A percentile compares a stretch with the other conserved stretches of the same genome.
These are phyloP conservation scores for Emericellopsis atlantica DNA, from an alignment of 2,329 filamentous ascomycete genomes.

Conservation along the genomic window DNA sequence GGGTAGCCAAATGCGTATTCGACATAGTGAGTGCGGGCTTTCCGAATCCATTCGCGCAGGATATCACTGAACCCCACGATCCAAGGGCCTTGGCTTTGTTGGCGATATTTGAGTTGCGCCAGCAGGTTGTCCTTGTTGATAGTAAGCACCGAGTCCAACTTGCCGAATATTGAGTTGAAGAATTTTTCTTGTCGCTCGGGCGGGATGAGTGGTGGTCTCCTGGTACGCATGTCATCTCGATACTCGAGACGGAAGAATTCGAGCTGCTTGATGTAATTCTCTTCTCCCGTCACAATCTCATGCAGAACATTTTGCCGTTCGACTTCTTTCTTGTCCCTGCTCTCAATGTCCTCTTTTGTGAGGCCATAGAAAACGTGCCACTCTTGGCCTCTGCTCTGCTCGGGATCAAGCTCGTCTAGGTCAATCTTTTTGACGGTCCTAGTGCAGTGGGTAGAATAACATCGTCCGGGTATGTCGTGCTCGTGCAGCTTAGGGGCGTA, in stretches of 20 bases:
- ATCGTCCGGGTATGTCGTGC: constrained; percentile 56
- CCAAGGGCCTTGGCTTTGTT: constrained; percentile 94
- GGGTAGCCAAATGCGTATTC: constrained; percentile 87
- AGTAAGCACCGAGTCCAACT: constrained; percentile 74
- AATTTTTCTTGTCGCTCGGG: constrained; percentile 71
- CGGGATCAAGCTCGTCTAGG: constrained; percentile 58
- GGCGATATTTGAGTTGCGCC: constrained; percentile 89
- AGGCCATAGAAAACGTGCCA: constrained; percentile 87
- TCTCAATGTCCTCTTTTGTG: constrained; percentile 61
- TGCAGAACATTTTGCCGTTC: constrained; percentile 90
- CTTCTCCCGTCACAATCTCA: constrained; percentile 89
- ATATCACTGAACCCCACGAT: constrained; percentile 91
- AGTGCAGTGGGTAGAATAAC: constrained; percentile 90
- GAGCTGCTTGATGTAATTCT: constrained; percentile 79
- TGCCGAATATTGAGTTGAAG: constrained; percentile 76
- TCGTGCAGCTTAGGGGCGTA: constrained; percentile 80
- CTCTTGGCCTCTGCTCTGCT: constrained; percentile 58
- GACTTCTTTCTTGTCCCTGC: constrained; percentile 71
- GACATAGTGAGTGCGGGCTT: constrained; percentile 78
- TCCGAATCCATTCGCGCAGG: constrained; percentile 96
- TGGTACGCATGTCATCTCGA: constrained; percentile 61
- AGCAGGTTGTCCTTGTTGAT: constrained; percentile 90
- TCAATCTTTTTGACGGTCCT: constrained; percentile 92
- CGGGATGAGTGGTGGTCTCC: constrained; percentile 69
- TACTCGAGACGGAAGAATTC: constrained; percentile 79